Evolutionary conservation across 1,284 basidiomycete species (phyloP), one percentile per base, ranked within the genome.

Genomic region (Marasmius fiardii): DNA sequence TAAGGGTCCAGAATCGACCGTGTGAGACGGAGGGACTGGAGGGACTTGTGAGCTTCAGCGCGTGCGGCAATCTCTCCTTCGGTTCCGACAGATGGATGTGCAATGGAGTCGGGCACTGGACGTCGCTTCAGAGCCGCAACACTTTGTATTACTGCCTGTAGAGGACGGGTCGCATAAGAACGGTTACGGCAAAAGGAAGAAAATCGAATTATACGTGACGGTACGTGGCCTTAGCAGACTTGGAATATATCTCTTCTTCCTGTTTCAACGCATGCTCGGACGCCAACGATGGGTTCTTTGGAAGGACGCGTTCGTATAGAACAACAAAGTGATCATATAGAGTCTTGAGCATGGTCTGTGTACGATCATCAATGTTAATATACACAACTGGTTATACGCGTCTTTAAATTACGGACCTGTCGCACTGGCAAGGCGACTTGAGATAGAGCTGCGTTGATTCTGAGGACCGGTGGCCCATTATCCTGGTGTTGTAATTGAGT

Each of bases 41-140:
- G 70, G 24, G 82, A 75, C 58, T 86, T 87, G 37, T 78, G 79
- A 8, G 79, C 75, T 60, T 87, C 86, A 31, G 71, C 71, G 16
- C 86, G 85, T 12, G 76, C 74, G 10, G 75, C 72, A 31, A 90
- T 72, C 14, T 92, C 84, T 10, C 72, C 79, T 54, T 93, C 83
- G 0, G 93, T 95, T 3, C 95, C 94, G 24, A 95, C 82, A 3
- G 92, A 94, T 0, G 83, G 76, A 65, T 93, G 88, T 1, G 78
- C 74, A 20, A 80, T 63, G 1, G 76, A 75, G 49, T 81, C 80
- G 1, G 93, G 92, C 3, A 75, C 67, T 0, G 80, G 67, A 0
- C 95, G 85, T 62, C 83, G 82, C 67, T 92, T 93, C 21, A 94
- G 68, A 12, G 86, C 71, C 5, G 85, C 86, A 52, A 90, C 80